A percentile compares a stretch with the other conserved stretches of the same genome.
phyloP scores from a whole-genome alignment of 805 yeast species.

The Limtongia smithiae region DNA sequence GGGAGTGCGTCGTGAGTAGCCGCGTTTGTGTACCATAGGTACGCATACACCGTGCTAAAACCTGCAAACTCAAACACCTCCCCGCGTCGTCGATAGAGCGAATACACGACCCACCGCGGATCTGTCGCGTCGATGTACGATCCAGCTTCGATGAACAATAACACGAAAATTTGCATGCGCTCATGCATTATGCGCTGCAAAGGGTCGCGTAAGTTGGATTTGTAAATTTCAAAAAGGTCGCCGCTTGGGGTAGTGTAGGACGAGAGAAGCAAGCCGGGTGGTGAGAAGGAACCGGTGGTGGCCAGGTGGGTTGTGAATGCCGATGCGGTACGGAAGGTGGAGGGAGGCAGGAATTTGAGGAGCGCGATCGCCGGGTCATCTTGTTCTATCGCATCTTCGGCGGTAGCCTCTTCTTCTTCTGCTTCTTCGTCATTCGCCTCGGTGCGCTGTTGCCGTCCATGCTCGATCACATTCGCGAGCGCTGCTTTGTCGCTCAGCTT shows the following conservation, averaged over 20 bases:
- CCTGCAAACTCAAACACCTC: slow-evolving; percentile 56
- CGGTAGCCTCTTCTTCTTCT: neutral
- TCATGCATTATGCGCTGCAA: slow-evolving; percentile 54
- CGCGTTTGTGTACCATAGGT: slow-evolving; percentile 68
- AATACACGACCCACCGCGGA: slow-evolving; percentile 73
- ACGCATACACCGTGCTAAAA: slow-evolving; percentile 76
- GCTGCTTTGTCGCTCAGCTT: slow-evolving; percentile 41
- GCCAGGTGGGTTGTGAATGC: slow-evolving; percentile 47
- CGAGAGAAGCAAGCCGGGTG: slow-evolving; percentile 33
- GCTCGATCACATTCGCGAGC: slow-evolving; percentile 13
- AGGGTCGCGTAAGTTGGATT: slow-evolving; percentile 43
- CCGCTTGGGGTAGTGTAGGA: slow-evolving; percentile 37
- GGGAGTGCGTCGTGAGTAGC: slow-evolving; percentile 45
- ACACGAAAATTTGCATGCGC: slow-evolving; percentile 72
- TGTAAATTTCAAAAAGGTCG: slow-evolving; percentile 51
- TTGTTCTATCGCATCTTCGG: neutral
- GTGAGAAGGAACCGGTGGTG: slow-evolving; percentile 13
- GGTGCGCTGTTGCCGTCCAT: slow-evolving; percentile 4
- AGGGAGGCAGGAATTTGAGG: slow-evolving; percentile 55
- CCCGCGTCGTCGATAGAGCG: slow-evolving; percentile 41
- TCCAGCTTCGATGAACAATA: slow-evolving; percentile 91
- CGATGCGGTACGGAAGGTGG: slow-evolving; percentile 59
- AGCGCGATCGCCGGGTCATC: slow-evolving; percentile 55
- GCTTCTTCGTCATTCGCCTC: slow-evolving; percentile 5
- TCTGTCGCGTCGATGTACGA: slow-evolving; percentile 77